Conservation (phyloP, 1,139 yeast species). For the Pichia sp. region DNA sequence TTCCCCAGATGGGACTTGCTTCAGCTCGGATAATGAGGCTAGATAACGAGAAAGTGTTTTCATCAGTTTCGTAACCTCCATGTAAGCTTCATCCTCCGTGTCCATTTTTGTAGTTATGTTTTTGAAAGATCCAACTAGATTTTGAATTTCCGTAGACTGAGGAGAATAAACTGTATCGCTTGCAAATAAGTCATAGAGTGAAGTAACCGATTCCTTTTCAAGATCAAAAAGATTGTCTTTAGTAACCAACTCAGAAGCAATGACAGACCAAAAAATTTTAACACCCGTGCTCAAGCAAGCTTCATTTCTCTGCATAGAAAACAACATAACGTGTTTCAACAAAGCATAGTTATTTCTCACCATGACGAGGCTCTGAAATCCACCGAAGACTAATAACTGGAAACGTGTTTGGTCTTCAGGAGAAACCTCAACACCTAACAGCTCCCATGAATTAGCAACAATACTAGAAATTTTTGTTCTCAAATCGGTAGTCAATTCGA, state of each 20-base stretch:
- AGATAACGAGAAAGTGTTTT: constrained; percentile 61
- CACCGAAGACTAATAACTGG: constrained; percentile 62
- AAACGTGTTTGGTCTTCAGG: constrained; percentile 58
- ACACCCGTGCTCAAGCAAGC: constrained; percentile 65
- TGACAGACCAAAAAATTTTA: constrained; percentile 65
- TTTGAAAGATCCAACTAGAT: constrained; percentile 46
- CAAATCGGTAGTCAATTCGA: constrained; percentile 59
- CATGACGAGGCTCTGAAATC: constrained; percentile 66
- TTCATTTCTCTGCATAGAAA: constrained; percentile 65
- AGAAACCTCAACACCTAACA: constrained; percentile 65
- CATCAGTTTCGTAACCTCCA: constrained; percentile 49
- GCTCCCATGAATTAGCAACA: constrained; percentile 65
- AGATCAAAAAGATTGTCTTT: constrained; percentile 53
- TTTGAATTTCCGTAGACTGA: constrained; percentile 48
- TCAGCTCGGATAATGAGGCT: constrained; percentile 62
- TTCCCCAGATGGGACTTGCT: constrained; percentile 72
- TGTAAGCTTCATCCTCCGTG: constrained; percentile 63
- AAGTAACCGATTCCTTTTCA: constrained; percentile 59
- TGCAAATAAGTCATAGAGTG: constrained; percentile 63
- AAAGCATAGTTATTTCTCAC: constrained; percentile 52
- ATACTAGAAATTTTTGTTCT: constrained; percentile 57
- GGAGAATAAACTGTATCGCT: constrained; percentile 53
- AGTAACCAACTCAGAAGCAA: constrained; percentile 58
- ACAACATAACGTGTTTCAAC: constrained; percentile 60
- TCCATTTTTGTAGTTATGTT: constrained; percentile 50